Base-by-base conservation (phyloP, 371 early-diverging fungal genomes). In the Mucor plumbeus region DNA sequence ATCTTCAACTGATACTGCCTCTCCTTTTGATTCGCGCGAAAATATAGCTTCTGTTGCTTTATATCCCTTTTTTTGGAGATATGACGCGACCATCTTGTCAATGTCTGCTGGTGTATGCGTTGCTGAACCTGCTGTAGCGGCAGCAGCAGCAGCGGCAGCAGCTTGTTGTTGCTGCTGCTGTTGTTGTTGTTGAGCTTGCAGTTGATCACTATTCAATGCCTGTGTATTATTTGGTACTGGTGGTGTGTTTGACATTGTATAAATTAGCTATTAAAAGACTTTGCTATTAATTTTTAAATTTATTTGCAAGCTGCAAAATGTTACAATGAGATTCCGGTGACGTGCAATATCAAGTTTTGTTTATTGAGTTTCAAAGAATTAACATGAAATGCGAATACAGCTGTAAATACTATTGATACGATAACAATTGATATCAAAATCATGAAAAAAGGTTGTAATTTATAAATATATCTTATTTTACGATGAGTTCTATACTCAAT, bases 11-110 rank as follows among this genome's bases (percentile, higher is more conserved):
- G 68, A 55, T 9, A 72, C 62, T n/a, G 55, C 57, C 58, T 77
- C 73, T 19, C 73, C 73, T n/a, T 59, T 64, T 15, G 73, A 62
- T 61, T 76, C 76, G 40, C 76, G 70, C 38, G 59, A 40, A 44
- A 76, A 73, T 13, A 76, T 76, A 4, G 62, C 67, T 61, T 76
- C 73, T 13, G 76, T 76, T 57, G 70, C 63, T 61, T 55, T 65
- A 36, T 73, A 76, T 1, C 76, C 76, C 34, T 73, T 76, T 43
- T 72, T 72, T 61, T 76, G 73, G n/a, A 76, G 63, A 60, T 76
- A 76, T 33, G 73, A 73, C 61, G 73, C 76, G 67, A 76, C 73
- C 64, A 76, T 76, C 34, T 70, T 73, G 39, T 76, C 76, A 41
- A 73, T 73, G 43, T 74, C 70, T 14, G 70, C 65, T 7, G 70